Base-by-base conservation (phyloP, 306 rosid species). In the Cucurbita argyrosperma region DNA sequence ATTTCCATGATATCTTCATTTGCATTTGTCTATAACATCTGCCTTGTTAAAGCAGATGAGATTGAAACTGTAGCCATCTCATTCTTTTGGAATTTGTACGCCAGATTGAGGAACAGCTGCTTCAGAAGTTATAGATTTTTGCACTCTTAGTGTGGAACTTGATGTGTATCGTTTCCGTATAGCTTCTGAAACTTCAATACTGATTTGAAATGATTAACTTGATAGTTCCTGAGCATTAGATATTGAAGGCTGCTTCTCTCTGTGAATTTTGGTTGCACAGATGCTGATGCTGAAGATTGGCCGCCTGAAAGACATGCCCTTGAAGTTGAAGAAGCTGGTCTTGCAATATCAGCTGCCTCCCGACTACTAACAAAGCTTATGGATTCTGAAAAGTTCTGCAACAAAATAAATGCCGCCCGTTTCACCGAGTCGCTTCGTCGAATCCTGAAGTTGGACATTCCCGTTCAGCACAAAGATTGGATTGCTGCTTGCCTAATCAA, bases 291-390 rank as follows among this genome's bases (percentile, higher is more conserved):
- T 30, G 90, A 87, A 63, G 83, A 72, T 84, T 84, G 76, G 71
- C 84, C 80, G 76, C 89, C 89, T 37, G 90, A 77, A 61, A 84
- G 83, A 75, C 82, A 87, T 71, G 82, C 80, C 63, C 71, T 92
- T 21, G 89, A 88, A 87, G 60, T 90, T 13, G 96, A 90, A 84
- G 96, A 92, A 87, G 96, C 93, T 9, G 89, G 98, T 51, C 90
- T 84, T 65, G 98, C 89, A 51, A 87, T 93, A 76, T 90, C 98
- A 35, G 92, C 96, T 42, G 93, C 89, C 65, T 84, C 96, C 77
- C 86, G 89, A n/a, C 78, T 90, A 43, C 58, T 93, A 62, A 86
- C 92, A 30, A 88, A 82, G 78, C 84, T 93, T 57, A 89, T 93
- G 0, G 89, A 87, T 60, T 82, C 74, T 58, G 73, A 80, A 79